phyloP scores from a whole-genome alignment of 495 filamentous ascomycete species.

The Podospora pseudoanserina region DNA sequence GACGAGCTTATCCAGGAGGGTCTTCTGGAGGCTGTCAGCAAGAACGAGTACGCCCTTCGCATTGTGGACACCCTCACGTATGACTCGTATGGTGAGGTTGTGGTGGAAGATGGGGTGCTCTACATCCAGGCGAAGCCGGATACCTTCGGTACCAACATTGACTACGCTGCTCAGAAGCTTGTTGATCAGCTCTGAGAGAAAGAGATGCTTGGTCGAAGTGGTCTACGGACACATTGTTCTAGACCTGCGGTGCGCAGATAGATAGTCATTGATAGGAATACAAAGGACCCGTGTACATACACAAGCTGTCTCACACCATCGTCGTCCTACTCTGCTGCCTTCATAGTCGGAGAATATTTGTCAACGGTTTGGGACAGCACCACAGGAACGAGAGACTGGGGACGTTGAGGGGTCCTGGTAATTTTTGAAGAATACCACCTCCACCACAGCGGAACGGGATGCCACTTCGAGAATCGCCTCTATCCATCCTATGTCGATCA shows the following conservation, averaged over 20 bases:
- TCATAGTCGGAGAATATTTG: neutral
- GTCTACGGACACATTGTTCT: neutral
- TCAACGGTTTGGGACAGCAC: neutral
- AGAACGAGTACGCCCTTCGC: constrained; percentile 40
- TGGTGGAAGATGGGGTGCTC: constrained; percentile 41
- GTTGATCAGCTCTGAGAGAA: constrained; percentile 26
- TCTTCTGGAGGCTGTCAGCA: constrained; percentile 41
- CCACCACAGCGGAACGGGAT: neutral
- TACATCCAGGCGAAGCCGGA: constrained; percentile 36
- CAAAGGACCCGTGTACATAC: neutral
- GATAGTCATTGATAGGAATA: neutral
- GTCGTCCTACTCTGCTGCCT: neutral
- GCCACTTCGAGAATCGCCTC: neutral
- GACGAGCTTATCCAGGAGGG: constrained; percentile 49
- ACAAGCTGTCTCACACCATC: neutral
- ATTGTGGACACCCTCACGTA: constrained; percentile 46
- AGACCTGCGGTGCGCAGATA: neutral
- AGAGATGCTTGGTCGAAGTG: neutral
- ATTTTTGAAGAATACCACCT: neutral
- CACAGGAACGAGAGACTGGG: neutral
- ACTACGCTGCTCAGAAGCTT: constrained; percentile 24
- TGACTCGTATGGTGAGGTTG: constrained; percentile 40
- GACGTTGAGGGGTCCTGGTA: neutral
- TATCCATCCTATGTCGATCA: neutral
- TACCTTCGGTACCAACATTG: constrained; percentile 26